Percentiles rank a stretch among this genome's conserved stretches.
Conservation (phyloP, 257 asterid genomes). For the Striga asiatica region DNA sequence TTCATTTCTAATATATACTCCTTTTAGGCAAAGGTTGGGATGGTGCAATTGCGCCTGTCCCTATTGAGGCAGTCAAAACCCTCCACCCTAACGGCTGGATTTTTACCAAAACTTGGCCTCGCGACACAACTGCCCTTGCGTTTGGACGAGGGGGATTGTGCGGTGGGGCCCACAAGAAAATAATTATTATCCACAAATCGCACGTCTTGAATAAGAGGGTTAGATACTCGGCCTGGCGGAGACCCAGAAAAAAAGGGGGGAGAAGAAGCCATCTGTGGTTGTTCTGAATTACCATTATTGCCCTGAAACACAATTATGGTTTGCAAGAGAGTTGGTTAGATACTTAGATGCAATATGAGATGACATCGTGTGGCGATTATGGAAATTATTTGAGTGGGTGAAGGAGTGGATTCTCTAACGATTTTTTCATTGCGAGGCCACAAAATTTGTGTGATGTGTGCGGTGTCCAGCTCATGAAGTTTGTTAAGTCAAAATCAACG, state of each 20-base stretch:
- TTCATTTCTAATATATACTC: slow-evolving; percentile 9
- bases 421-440: too few relatives aligned
- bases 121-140: slow-evolving; percentile 65
- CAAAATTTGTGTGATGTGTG: too few relatives aligned
- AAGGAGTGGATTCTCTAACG: too few relatives aligned
- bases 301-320: slow-evolving; percentile 39
- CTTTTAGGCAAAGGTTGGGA: slow-evolving; percentile 79
- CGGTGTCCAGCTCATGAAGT: not conserved
- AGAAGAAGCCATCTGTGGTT: slow-evolving; percentile 73
- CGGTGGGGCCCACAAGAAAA: slow-evolving; percentile 41
- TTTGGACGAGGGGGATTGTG: slow-evolving; percentile 45
- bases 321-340: too few relatives aligned
- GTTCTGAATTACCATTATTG: slow-evolving; percentile 42
- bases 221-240: slow-evolving; percentile 98
- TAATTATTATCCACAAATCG: slow-evolving; percentile 63
- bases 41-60: slow-evolving; percentile 90
- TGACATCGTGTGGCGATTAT: not conserved
- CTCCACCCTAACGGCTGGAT: slow-evolving; percentile 88
- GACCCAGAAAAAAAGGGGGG: slow-evolving; percentile 99
- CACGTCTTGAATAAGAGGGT: slow-evolving; percentile 90
- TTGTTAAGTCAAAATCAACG: not conserved
- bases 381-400: too few relatives aligned
- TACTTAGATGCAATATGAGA: not conserved
- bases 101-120: slow-evolving; percentile 89
- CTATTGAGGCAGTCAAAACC: slow-evolving; percentile 93